A percentile compares a stretch with the other conserved stretches of the same genome.
These are phyloP conservation scores for Epichloe brachyelytri DNA, from an alignment of 2,329 filamentous ascomycete species.

Conservation along the genomic window DNA sequence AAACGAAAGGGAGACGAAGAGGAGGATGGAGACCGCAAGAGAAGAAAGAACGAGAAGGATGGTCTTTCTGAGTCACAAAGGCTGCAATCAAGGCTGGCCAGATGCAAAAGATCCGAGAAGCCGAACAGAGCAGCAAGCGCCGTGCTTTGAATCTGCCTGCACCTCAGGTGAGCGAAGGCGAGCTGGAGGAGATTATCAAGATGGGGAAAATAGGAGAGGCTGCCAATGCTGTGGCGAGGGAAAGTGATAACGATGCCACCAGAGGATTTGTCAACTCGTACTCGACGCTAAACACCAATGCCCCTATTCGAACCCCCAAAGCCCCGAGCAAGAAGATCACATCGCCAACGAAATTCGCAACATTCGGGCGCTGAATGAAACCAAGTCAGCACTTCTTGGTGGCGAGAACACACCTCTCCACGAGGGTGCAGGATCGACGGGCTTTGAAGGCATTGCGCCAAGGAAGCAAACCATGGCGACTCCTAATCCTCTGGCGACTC, in stretches of 20 bases:
- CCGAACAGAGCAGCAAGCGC: constrained; percentile 92
- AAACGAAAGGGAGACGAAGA: constrained; percentile 95
- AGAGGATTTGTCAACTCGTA: constrained; percentile 82
- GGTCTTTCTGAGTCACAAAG: constrained; percentile 62
- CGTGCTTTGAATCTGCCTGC: constrained; percentile 69
- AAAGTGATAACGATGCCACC: constrained; percentile 74
- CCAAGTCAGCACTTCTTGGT: constrained; percentile 82
- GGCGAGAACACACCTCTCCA: constrained; percentile 87
- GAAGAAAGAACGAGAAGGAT: constrained; percentile 79
- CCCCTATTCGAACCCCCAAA: constrained; percentile 83
- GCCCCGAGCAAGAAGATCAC: constrained; percentile 84
- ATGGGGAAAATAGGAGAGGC: constrained; percentile 92
- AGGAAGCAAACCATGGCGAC: constrained; percentile 74
- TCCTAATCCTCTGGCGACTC: constrained; percentile 90
- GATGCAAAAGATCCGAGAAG: constrained; percentile 87
- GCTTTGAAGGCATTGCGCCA: constrained; percentile 75
- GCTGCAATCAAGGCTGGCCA: constrained; percentile 89
- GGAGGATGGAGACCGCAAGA: constrained; percentile 67
- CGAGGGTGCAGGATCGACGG: constrained; percentile 70
- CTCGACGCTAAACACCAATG: constrained; percentile 62
- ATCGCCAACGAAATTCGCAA: constrained; percentile 96
- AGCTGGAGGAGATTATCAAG: constrained; percentile 96
- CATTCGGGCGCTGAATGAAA: constrained; percentile 82
- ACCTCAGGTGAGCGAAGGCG: constrained; percentile 83
- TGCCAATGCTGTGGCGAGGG: constrained; percentile 60